Base-by-base conservation (phyloP, 768 basidiomycete genomes). In the Rhodocollybia butyracea region DNA sequence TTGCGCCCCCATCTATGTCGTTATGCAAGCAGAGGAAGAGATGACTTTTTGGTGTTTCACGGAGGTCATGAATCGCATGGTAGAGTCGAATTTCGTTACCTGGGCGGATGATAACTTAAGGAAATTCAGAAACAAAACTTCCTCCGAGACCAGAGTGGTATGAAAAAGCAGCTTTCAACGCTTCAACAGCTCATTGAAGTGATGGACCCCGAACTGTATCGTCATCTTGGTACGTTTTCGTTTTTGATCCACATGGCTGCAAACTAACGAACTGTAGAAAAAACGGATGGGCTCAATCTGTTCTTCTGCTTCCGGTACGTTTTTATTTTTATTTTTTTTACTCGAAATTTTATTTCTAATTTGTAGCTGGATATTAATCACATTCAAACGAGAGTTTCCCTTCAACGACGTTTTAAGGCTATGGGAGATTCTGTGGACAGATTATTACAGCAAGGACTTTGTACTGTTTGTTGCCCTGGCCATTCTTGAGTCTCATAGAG, bases 21-120 rank as follows among this genome's bases (percentile, higher is more conserved):
- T 94, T 15, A 86, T 91, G 81, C 86, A 81, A 51, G 90, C 85
- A 6, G 88, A 97, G 59, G 94, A 96, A 64, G 89, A 88, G 51
- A 70, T 92, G 71, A 92, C 91, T 1, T 98, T 98, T 72, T 98
- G 95, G 94, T 94, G 93, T 65, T 94, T 99, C 64, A 94, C 91
- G 21, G 83, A 88, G 60, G 83, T 95, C 59, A 98, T 99, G 97
- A 81, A 90, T 64, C 86, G 91, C 54, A 97, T 97, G 93, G 95
- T 91, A 52, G n/a, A 55, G 85, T 75, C 6, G 13, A 27, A 36
- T 36, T 60, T 47, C 22, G 21, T 22, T 29, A 55, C 45, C 22
- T 21, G 22, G 21, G 51, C 6, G 3, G 48, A 46, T 60, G 29
- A 63, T 32, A 45, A 17, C 34, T 54, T 31, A 57, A 13, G 27